Percentiles rank a stretch among this genome's conserved stretches.
phyloP scores from a whole-genome alignment of 441 rosid species.

The Aquilaria agallochum region DNA sequence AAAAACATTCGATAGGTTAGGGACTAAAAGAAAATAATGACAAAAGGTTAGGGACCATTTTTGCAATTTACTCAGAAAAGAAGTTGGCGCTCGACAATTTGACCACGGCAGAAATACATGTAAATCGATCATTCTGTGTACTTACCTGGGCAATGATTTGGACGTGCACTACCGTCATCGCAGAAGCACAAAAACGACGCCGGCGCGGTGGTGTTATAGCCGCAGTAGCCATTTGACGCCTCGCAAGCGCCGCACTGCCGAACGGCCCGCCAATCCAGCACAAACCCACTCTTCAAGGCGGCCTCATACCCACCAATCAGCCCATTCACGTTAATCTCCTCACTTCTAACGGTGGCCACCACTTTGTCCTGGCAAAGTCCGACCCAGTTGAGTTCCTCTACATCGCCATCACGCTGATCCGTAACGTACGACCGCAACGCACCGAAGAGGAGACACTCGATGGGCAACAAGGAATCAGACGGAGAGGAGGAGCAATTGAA shows the following conservation, averaged over 20 bases:
- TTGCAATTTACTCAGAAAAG: too few relatives aligned
- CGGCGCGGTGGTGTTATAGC: not conserved
- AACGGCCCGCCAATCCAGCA: not conserved
- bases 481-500: not conserved
- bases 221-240: not conserved
- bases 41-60: too few relatives aligned
- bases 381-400: not conserved
- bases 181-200: not conserved
- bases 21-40: too few relatives aligned
- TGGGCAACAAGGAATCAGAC: not conserved
- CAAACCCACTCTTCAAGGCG: not conserved
- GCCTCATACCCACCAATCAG: not conserved
- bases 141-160: not conserved
- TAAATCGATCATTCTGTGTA: not conserved
- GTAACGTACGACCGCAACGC: not conserved
- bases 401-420: not conserved
- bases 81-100: too few relatives aligned
- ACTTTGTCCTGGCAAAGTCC: not conserved
- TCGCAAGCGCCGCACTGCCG: not conserved
- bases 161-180: not conserved
- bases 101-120: too few relatives aligned
- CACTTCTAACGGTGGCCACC: not conserved
- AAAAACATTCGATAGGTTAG: too few relatives aligned
- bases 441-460: not conserved
- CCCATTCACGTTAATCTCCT: not conserved